Evolutionary conservation across 345 rosid genomes (phyloP).

Genomic region (Aquilaria yunnanensis): DNA sequence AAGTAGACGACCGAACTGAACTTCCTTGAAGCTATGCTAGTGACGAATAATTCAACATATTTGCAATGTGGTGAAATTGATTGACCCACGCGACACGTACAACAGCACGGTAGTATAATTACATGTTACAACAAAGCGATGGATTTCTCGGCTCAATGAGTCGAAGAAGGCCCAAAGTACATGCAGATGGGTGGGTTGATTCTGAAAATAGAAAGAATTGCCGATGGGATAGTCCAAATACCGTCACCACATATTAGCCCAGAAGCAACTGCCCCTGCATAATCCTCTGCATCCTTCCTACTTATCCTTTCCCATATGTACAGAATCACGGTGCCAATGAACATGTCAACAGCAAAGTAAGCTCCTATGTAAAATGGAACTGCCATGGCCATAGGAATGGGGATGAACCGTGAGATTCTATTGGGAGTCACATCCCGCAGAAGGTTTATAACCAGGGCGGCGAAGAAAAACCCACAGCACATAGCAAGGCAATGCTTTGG

Average conservation of each 20-base stretch:
- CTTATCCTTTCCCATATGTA: constrained; percentile 67
- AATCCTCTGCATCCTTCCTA: constrained; percentile 69
- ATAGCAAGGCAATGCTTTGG: constrained; percentile 75
- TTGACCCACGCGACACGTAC: not conserved
- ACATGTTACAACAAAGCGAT: constrained; percentile 19
- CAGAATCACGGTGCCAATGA: constrained; percentile 71
- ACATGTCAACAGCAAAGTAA: constrained; percentile 88
- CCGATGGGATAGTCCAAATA: constrained; percentile 89
- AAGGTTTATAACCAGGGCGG: constrained; percentile 59
- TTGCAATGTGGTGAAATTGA: not conserved
- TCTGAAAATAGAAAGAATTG: constrained; percentile 78
- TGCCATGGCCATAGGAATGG: constrained; percentile 94
- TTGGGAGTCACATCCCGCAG: constrained; percentile 61
- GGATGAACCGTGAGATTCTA: constrained; percentile 67
- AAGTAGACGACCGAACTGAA: too few species aligned
- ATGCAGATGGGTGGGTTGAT: constrained; percentile 90
- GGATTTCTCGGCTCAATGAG: constrained; percentile 24
- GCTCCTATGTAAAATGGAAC: constrained; percentile 88
- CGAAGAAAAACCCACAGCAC: constrained; percentile 64
- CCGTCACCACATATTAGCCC: constrained; percentile 92
- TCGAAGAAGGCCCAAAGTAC: constrained; percentile 69
- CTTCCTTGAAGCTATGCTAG: not conserved
- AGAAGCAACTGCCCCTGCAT: constrained; percentile 76
- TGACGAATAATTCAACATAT: not conserved
- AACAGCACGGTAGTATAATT: not conserved